phyloP scores from a whole-genome alignment of 768 basidiomycete species.

The Suillus bovinus region DNA sequence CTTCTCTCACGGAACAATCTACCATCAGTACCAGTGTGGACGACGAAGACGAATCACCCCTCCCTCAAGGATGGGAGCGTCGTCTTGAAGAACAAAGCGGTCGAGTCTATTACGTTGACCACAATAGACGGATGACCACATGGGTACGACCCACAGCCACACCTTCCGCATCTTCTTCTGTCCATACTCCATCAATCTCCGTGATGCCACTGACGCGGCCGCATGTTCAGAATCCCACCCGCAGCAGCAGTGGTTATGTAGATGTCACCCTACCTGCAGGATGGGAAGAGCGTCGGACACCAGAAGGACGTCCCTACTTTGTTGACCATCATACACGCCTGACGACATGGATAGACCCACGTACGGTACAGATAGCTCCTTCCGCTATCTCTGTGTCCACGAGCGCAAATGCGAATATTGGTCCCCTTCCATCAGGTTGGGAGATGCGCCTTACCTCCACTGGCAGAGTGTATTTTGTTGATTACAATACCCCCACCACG shows the following conservation, averaged over 20 bases:
- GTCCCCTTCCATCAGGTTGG: slow-evolving; percentile 89
- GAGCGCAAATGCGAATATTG: slow-evolving; percentile 62
- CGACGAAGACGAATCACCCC: slow-evolving; percentile 60
- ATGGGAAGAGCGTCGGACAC: slow-evolving; percentile 90
- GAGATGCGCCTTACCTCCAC: slow-evolving; percentile 92
- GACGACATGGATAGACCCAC: slow-evolving; percentile 91
- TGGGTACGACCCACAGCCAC: slow-evolving; percentile 52
- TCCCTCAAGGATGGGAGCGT: slow-evolving; percentile 85
- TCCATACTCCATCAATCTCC: slow-evolving; percentile 17
- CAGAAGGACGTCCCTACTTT: slow-evolving; percentile 80
- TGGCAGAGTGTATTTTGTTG: slow-evolving; percentile 86
- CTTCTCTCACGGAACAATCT: slow-evolving; percentile 14
- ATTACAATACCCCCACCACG: slow-evolving; percentile 88
- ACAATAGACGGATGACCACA: slow-evolving; percentile 76
- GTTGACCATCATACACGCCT: slow-evolving; percentile 83
- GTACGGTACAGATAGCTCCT: slow-evolving; percentile 52
- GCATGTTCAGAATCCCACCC: slow-evolving; percentile 29
- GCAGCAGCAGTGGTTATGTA: slow-evolving; percentile 36
- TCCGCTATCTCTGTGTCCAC: slow-evolving; percentile 43
- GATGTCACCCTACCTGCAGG: slow-evolving; percentile 80
- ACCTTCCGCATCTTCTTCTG: slow-evolving; percentile 23
- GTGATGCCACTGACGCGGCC: slow-evolving; percentile 20
- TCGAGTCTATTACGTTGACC: slow-evolving; percentile 85
- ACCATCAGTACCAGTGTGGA: slow-evolving; percentile 22
- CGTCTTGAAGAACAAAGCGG: slow-evolving; percentile 65